Conservation (phyloP, 2,329 filamentous ascomycete species). For the Trichoderma brevicompactum region DNA sequence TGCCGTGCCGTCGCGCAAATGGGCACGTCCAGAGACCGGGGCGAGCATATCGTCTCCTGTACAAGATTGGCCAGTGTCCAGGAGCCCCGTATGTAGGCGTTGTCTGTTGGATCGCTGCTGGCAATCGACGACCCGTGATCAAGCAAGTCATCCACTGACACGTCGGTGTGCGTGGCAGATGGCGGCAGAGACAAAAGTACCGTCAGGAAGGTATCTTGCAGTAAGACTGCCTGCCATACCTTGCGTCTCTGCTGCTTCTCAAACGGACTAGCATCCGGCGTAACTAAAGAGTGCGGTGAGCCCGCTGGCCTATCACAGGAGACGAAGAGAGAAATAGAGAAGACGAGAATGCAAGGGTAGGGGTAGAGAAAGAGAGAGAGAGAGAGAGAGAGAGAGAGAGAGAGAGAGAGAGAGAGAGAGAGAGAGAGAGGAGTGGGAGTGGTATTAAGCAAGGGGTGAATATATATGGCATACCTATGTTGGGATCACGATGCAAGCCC, state of each 20-base stretch:
- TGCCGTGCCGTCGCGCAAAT: slow-evolving; percentile 70
- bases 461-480: slow-evolving; percentile 57
- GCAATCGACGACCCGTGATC: slow-evolving; percentile 65
- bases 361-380: neutral
- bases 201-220: slow-evolving; percentile 82
- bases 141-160: slow-evolving; percentile 72
- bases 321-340: neutral
- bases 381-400: neutral
- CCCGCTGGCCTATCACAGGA: neutral
- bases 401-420: neutral
- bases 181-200: slow-evolving; percentile 78
- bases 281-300: slow-evolving; percentile 46
- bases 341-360: no score
- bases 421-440: neutral
- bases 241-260: slow-evolving; percentile 81
- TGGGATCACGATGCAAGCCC: slow-evolving; percentile 78
- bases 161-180: slow-evolving; percentile 78
- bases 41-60: slow-evolving; percentile 75
- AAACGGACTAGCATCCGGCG: slow-evolving; percentile 66
- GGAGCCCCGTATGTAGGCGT: slow-evolving; percentile 73
- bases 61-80: slow-evolving; percentile 81
- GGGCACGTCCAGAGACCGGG: slow-evolving; percentile 72
- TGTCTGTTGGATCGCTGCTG: slow-evolving; percentile 66
- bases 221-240: slow-evolving; percentile 79
- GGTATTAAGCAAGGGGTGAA: neutral